Percentiles rank a stretch among this genome's conserved stretches.
These are phyloP conservation scores for Posidonia australis DNA, from an alignment of 106 monocot species.

Conservation along the genomic window DNA sequence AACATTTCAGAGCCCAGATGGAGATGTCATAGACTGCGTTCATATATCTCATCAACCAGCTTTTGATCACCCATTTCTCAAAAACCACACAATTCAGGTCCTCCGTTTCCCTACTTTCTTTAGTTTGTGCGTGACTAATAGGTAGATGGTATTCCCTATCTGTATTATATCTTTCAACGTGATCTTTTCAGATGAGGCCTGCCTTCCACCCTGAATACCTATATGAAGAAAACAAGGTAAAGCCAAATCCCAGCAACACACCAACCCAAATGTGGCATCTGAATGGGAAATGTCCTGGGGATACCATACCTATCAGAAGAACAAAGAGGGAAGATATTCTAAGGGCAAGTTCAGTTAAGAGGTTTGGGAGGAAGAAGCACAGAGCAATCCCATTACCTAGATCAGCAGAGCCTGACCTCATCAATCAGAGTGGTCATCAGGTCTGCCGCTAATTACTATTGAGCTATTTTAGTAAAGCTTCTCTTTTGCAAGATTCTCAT, in stretches of 20 bases:
- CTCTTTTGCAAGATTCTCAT: constrained; percentile 1
- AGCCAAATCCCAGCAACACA: constrained; percentile 8
- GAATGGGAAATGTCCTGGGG: constrained; percentile 63
- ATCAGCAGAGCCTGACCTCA: constrained; percentile 51
- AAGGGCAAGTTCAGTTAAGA: constrained; percentile 53
- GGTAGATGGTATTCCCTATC: neutral
- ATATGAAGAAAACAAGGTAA: constrained; percentile 33
- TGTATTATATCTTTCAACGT: neutral
- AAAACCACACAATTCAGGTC: constrained; percentile 74
- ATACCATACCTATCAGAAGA: constrained; percentile 86
- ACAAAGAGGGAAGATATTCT: constrained; percentile 64
- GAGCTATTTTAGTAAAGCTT: neutral
- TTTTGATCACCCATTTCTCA: constrained; percentile 78
- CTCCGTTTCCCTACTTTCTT: neutral
- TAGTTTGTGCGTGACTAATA: neutral
- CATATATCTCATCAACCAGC: constrained; percentile 60
- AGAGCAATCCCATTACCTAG: constrained; percentile 35
- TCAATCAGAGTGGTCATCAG: constrained; percentile 73
- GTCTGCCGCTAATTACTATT: constrained; percentile 14
- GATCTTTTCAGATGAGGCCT: constrained; percentile 51
- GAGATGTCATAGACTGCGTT: constrained; percentile 73
- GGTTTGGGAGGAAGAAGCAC: constrained; percentile 71
- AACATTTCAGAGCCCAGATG: constrained; percentile 64
- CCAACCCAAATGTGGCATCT: constrained; percentile 64
- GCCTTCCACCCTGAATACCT: constrained; percentile 57